Evolutionary conservation across 148 eudicot genomes (phyloP), one percentile per base, ranked within the genome.

Genomic region (Agrostemma githago): DNA sequence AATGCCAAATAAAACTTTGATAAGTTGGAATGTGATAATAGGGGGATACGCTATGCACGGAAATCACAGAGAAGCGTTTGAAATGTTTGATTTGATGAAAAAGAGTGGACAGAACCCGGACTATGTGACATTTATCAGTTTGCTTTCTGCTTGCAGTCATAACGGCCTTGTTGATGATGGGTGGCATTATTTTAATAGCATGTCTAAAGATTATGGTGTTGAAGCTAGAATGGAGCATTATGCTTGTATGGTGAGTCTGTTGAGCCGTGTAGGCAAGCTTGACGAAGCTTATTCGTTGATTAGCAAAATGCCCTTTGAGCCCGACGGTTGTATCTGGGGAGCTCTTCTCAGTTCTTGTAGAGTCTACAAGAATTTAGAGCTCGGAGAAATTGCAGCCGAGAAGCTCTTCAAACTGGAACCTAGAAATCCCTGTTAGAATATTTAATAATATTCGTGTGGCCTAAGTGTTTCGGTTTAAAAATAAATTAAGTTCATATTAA

Each of bases 21-120:
- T 88, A 56, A 78, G 86, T 40, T 88, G 91, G 90, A 90, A 90
- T 74, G 86, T 85, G 14, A 83, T 88, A 60, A 82, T 88, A 44
- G 85, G 89, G 19, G 92, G 90, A 37, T 90, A 88, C 61, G 90
- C 92, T 17, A 90, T 88, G 96, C 92, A 88, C 72, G 92, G 92
- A 61, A 84, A 79, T 71, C 70, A 85, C 41, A 75, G 76, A 39
- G 86, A 86, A 77, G 90, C 91, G 44, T 74, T 79, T 19, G 83
- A 86, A 51, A 79, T 88, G 82, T 86, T 88, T 76, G 79, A 82
- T 68, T 66, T 73, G 73, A 85, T 90, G 96, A 82, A 78, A 68
- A 82, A 73, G 69, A 78, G 75, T 74, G 88, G 88, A 40, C 86
- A 82, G 60, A 79, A 79, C 72, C 89, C 92, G 3, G 85, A 85